These are phyloP conservation scores for Alternaria burnsii DNA, from an alignment of 2,329 filamentous ascomycete genomes.

Conservation along the genomic window DNA sequence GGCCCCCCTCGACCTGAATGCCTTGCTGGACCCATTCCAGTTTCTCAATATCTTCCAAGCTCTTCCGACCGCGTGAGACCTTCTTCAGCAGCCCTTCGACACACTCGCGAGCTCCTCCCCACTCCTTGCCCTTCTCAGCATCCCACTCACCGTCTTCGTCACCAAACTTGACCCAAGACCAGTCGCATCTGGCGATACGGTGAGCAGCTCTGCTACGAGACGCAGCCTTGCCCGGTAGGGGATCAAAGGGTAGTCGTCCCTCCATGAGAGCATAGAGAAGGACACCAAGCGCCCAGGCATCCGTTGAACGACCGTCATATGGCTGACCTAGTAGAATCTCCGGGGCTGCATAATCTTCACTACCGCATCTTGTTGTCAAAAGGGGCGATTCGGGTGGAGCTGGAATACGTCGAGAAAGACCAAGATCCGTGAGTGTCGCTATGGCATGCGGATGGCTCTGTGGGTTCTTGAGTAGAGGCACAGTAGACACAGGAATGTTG, in stretches of 20 bases:
- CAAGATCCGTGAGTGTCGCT: slow-evolving; percentile 89
- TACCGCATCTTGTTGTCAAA: slow-evolving; percentile 92
- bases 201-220: slow-evolving; percentile 82
- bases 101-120: slow-evolving; percentile 79
- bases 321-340: slow-evolving; percentile 95
- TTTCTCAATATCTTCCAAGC: slow-evolving; percentile 74
- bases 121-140: slow-evolving; percentile 67
- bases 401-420: slow-evolving; percentile 84
- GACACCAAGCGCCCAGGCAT: slow-evolving; percentile 95
- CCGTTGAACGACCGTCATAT: slow-evolving; percentile 90
- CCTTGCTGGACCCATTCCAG: slow-evolving; percentile 80
- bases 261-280: slow-evolving; percentile 93
- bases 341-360: slow-evolving; percentile 95
- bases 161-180: slow-evolving; percentile 90
- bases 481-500: slow-evolving; percentile 75
- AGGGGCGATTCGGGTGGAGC: slow-evolving; percentile 78
- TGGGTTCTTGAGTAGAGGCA: slow-evolving; percentile 73
- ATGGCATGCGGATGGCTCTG: slow-evolving; percentile 80
- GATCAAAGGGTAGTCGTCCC: slow-evolving; percentile 91
- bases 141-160: slow-evolving; percentile 90
- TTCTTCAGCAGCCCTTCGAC: slow-evolving; percentile 87
- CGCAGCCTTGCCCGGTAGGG: slow-evolving; percentile 79
- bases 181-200: slow-evolving; percentile 93
- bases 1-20: slow-evolving; percentile 70
- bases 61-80: slow-evolving; percentile 77